A percentile compares a stretch with the other conserved stretches of the same genome.
Conservation (phyloP, 2,329 filamentous ascomycete genomes). For the Pseudocercospora cruenta region DNA sequence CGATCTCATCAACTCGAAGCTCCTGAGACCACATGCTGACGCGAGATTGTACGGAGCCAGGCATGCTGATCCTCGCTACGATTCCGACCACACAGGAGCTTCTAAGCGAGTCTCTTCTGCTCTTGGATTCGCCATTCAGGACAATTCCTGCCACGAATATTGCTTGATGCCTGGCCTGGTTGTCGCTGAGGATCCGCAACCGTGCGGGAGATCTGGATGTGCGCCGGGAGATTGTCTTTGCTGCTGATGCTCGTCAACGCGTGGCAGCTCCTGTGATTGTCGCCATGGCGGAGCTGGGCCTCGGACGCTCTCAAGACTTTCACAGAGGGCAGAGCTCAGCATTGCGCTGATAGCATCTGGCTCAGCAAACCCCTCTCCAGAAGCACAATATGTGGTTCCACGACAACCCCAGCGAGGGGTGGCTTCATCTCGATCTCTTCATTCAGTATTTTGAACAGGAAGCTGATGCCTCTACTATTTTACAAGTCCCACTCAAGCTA, state of each 20-base stretch:
- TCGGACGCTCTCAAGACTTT: too few species aligned
- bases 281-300: not conserved
- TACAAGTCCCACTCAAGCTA: conserved; percentile 2
- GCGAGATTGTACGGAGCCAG: not conserved
- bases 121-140: too few species aligned
- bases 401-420: not conserved
- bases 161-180: too few species aligned
- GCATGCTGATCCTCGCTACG: not conserved
- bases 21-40: not conserved
- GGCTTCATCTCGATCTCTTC: not conserved
- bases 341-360: too few species aligned
- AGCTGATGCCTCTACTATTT: conserved; percentile 7
- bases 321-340: not conserved
- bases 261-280: not conserved
- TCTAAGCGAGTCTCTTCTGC: not conserved
- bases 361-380: too few species aligned
- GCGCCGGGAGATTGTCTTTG: not conserved
- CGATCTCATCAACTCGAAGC: not conserved
- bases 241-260: not conserved
- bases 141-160: too few species aligned
- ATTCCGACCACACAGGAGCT: not conserved
- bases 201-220: not conserved
- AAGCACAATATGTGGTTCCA: not conserved
- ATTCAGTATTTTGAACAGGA: not conserved
- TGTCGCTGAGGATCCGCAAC: too few species aligned